Conservation (phyloP, 2,329 filamentous ascomycete genomes). For the Exophiala bonariae region DNA sequence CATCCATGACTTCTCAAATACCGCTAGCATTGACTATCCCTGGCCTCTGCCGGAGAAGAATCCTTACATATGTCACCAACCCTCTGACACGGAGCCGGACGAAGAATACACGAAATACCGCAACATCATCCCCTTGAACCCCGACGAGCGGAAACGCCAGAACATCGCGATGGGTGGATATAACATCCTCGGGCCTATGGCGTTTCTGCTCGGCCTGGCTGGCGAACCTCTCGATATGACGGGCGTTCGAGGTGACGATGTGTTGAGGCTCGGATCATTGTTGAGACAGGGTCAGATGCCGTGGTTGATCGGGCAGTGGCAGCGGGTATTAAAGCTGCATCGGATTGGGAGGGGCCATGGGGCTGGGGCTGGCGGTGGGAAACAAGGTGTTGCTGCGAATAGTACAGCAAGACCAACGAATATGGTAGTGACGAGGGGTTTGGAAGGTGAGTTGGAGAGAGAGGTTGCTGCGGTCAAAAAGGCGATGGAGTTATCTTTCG, state of each 20-base stretch:
- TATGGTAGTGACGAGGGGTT: too few species aligned
- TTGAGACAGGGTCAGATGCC: constrained; percentile 2
- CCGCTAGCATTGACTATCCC: background rate
- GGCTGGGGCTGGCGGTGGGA: too few species aligned
- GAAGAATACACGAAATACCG: background rate
- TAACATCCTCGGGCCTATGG: constrained; percentile 4
- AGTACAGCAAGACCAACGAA: too few species aligned
- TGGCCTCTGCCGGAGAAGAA: constrained; percentile 1
- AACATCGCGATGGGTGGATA: constrained; percentile 5
- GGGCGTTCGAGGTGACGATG: background rate
- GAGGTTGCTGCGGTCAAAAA: too few species aligned
- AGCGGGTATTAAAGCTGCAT: background rate
- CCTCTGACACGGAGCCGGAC: background rate
- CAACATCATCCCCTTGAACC: constrained; percentile 2
- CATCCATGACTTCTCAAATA: constrained; percentile 2
- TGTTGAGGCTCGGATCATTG: background rate
- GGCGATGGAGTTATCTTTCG: too few species aligned
- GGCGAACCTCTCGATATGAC: constrained; percentile 2
- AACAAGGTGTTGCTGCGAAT: too few species aligned
- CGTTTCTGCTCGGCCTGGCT: constrained; percentile 2
- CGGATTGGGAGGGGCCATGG: background rate
- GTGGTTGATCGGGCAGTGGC: background rate
- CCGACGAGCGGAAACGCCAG: constrained; percentile 3
- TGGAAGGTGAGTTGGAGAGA: too few species aligned
- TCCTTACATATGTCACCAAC: background rate